Conservation (phyloP, 1,139 yeast species). For the Taphrina pruni region DNA sequence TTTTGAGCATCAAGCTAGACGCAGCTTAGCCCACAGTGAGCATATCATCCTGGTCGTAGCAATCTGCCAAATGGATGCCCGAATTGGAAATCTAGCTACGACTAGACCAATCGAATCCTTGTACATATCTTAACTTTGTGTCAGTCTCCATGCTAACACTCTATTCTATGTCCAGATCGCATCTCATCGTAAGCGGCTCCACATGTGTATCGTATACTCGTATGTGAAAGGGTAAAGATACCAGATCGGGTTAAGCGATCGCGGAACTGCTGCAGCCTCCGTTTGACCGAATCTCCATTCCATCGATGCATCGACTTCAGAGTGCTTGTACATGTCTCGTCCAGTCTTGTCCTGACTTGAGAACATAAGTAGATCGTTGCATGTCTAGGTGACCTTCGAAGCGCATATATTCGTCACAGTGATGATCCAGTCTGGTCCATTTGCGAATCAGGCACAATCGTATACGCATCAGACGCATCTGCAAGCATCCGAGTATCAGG, state of each 20-base stretch:
- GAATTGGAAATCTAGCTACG: too few species aligned
- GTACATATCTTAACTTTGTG: too few species aligned
- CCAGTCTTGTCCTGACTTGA: too few species aligned
- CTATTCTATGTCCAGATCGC: too few species aligned
- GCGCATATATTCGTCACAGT: neutral
- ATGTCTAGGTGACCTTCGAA: neutral
- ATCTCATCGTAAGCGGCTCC: neutral
- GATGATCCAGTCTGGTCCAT: slow-evolving; percentile 40
- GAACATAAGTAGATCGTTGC: neutral
- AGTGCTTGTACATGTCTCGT: too few species aligned
- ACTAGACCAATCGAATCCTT: too few species aligned
- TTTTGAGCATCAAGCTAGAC: too few species aligned
- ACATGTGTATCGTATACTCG: neutral
- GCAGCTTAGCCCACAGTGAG: too few species aligned
- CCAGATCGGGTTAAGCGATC: neutral
- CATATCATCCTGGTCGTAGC: too few species aligned
- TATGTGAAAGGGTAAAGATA: neutral
- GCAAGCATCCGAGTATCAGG: slow-evolving; percentile 26
- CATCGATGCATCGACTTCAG: neutral
- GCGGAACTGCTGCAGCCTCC: slow-evolving; percentile 4
- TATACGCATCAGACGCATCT: slow-evolving; percentile 39
- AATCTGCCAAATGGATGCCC: too few species aligned
- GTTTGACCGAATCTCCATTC: neutral
- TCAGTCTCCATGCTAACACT: too few species aligned
- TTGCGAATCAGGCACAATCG: slow-evolving; percentile 27